Percentiles rank a stretch among this genome's conserved stretches.
Conservation (phyloP, 2,329 filamentous ascomycete species). For the Macrophomina phaseolina region DNA sequence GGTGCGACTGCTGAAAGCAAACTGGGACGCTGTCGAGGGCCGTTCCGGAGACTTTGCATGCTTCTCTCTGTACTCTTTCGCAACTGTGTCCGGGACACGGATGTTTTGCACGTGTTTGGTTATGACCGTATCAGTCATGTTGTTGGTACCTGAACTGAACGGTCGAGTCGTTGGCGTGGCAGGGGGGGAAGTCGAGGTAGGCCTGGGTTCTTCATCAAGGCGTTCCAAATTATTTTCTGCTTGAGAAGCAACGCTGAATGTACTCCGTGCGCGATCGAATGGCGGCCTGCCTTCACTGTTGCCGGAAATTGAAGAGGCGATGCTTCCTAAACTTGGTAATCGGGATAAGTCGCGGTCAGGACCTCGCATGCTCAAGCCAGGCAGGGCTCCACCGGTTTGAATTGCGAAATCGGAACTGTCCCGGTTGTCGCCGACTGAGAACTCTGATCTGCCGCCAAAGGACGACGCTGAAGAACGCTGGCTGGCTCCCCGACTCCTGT, state of each 20-base stretch:
- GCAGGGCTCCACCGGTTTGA: conserved; percentile 78
- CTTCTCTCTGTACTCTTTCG: conserved; percentile 82
- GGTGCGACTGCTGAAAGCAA: conserved; percentile 42
- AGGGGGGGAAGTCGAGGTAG: conserved; percentile 57
- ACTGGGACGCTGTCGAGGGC: conserved; percentile 39
- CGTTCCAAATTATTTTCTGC: conserved; percentile 57
- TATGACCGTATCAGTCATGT: conserved; percentile 86
- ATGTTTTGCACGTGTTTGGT: conserved; percentile 88
- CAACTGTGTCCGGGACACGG: conserved; percentile 86
- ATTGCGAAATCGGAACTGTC: conserved; percentile 81
- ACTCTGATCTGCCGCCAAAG: conserved; percentile 58
- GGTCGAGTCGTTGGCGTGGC: conserved; percentile 68
- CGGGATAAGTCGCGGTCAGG: conserved; percentile 67
- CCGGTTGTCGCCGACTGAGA: conserved; percentile 61
- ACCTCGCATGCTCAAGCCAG: conserved; percentile 52
- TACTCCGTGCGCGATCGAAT: conserved; percentile 50
- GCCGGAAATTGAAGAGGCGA: conserved; percentile 74
- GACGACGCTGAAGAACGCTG: conserved; percentile 66
- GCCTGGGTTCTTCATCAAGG: conserved; percentile 63
- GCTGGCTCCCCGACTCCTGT: conserved; percentile 56
- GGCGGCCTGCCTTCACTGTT: conserved; percentile 53
- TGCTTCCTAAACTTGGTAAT: conserved; percentile 86
- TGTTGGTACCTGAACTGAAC: conserved; percentile 56
- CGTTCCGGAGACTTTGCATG: conserved; percentile 65
- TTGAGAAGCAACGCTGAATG: conserved; percentile 45